Percentiles rank a stretch among this genome's conserved stretches.
Evolutionary conservation across 345 rosid genomes (phyloP).

Genomic region (Eucalyptus virginea): DNA sequence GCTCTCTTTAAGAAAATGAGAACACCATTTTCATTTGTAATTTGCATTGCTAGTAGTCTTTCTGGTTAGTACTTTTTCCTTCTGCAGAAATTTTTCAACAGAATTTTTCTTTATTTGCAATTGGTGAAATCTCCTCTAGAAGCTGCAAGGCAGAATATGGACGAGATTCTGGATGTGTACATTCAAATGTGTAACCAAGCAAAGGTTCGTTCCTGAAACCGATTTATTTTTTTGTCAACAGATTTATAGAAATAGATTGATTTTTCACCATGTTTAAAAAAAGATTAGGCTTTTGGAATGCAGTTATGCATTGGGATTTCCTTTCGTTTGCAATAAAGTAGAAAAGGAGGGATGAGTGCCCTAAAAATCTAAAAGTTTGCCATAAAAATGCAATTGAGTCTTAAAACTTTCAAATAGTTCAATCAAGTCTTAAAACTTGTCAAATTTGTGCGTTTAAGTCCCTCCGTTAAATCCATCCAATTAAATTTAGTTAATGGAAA

Average conservation of each 20-base stretch:
- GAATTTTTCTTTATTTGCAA: neutral
- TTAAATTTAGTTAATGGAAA: neutral
- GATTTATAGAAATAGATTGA: neutral
- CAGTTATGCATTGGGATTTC: neutral
- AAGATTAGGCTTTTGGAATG: neutral
- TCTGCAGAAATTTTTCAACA: neutral
- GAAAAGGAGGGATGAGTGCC: neutral
- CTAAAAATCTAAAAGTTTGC: neutral
- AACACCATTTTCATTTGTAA: neutral
- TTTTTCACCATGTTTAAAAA: neutral
- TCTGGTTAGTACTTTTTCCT: neutral
- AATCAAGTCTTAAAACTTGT: neutral
- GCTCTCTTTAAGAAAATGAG: neutral
- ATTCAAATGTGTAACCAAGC: slow-evolving; percentile 5
- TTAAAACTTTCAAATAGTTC: neutral
- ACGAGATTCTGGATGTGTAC: slow-evolving; percentile 13
- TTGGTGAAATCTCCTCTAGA: neutral
- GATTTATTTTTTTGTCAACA: neutral
- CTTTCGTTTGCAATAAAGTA: neutral
- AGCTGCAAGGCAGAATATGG: neutral
- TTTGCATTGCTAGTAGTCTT: neutral
- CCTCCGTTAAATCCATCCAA: neutral
- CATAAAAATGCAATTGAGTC: neutral
- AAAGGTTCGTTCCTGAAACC: neutral
- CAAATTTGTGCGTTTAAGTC: neutral